A percentile compares a stretch with the other conserved stretches of the same genome.
These are phyloP conservation scores for Chlorella sorokiniana DNA, from an alignment of 139 green algal species.

Conservation along the genomic window DNA sequence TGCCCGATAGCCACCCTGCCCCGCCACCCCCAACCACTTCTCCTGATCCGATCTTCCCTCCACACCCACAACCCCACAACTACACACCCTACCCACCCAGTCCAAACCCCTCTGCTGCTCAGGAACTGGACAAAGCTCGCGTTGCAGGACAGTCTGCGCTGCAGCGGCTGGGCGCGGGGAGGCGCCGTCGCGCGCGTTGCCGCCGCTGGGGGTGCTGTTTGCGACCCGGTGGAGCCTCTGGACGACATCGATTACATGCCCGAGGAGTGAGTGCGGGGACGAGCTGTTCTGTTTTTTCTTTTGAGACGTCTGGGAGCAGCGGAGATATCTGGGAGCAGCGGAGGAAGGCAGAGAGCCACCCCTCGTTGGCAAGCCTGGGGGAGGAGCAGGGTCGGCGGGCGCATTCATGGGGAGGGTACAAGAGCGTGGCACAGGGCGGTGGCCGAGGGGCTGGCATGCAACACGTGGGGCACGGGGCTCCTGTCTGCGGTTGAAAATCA, in stretches of 20 bases:
- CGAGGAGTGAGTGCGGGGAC: slow-evolving; percentile 8
- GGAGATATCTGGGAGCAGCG: neutral
- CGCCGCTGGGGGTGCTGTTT: slow-evolving; percentile 24
- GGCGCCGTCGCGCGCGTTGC: slow-evolving; percentile 1
- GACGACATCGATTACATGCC: slow-evolving; percentile 38
- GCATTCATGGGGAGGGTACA: too few relatives aligned
- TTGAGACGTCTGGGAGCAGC: neutral
- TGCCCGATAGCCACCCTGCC: too few relatives aligned
- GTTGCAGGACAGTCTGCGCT: neutral
- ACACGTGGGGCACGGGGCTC: too few relatives aligned
- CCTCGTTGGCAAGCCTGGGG: too few relatives aligned
- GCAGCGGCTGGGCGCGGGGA: slow-evolving; percentile 1
- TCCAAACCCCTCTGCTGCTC: neutral
- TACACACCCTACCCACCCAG: neutral
- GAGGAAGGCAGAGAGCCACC: too few relatives aligned
- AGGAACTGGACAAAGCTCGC: slow-evolving; percentile 14
- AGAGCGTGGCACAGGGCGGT: too few relatives aligned
- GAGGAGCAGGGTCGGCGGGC: neutral
- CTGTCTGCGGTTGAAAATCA: too few relatives aligned
- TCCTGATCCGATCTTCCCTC: too few relatives aligned
- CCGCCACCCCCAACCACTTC: too few relatives aligned
- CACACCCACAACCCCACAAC: neutral
- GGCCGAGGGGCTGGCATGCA: too few relatives aligned
- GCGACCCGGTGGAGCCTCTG: slow-evolving; percentile 32
- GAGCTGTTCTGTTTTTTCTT: neutral